These are phyloP conservation scores for Paramecium octaurelia DNA, from an alignment of 73 alveolate species.

Conservation along the genomic window DNA sequence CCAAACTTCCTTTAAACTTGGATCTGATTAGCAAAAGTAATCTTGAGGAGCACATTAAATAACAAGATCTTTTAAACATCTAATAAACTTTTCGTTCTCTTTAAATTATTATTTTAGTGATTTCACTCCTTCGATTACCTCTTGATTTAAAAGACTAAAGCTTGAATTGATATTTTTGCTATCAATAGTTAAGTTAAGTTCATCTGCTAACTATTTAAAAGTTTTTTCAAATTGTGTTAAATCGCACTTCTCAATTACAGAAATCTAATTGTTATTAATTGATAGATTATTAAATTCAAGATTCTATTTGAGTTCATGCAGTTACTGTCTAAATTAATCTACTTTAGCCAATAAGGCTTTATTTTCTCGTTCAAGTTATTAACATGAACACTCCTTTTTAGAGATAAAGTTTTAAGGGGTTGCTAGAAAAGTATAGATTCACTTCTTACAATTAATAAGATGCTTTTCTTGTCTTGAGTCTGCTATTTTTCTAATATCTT, in stretches of 20 bases:
- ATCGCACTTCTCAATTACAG: slow-evolving; percentile 13
- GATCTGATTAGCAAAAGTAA: neutral
- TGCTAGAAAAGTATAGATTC: neutral
- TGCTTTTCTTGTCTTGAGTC: neutral
- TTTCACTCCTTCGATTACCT: slow-evolving; percentile 18
- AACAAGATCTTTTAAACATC: slow-evolving; percentile 7
- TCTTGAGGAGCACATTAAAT: slow-evolving; percentile 33
- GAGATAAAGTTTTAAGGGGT: neutral
- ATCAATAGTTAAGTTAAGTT: neutral
- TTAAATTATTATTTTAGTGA: neutral
- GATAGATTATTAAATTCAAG: neutral
- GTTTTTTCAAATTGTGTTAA: slow-evolving; percentile 26
- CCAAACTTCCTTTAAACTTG: slow-evolving; percentile 37
- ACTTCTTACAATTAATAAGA: neutral
- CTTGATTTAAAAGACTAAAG: neutral
- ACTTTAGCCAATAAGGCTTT: slow-evolving; percentile 18
- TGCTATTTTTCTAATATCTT: neutral
- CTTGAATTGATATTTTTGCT: slow-evolving; percentile 19
- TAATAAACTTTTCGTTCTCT: slow-evolving; percentile 13
- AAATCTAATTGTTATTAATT: neutral
- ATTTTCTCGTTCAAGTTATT: neutral
- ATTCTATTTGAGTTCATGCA: neutral
- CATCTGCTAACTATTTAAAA: slow-evolving; percentile 18
- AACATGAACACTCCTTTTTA: neutral
- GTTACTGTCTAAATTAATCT: neutral